These are phyloP conservation scores for Blastobotrys terrestris DNA, from an alignment of 805 yeast genomes.

Conservation along the genomic window DNA sequence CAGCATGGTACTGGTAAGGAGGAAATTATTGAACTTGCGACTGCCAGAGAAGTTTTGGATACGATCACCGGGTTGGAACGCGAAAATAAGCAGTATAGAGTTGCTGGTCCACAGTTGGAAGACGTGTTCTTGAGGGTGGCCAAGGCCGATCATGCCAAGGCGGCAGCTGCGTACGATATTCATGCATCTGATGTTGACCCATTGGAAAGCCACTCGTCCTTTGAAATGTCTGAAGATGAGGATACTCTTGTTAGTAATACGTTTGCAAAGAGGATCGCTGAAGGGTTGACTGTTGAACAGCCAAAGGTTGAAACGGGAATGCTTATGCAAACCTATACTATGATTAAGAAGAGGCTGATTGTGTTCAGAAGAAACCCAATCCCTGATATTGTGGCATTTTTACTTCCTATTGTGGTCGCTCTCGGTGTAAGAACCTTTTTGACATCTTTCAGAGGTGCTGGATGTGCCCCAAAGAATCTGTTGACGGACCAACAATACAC, in stretches of 20 bases:
- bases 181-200: neutral
- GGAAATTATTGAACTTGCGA: constrained; percentile 18
- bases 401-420: constrained; percentile 30
- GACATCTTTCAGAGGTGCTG: constrained; percentile 15
- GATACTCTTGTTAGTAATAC: neutral
- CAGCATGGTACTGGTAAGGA: constrained; percentile 26
- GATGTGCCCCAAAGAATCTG: constrained; percentile 14
- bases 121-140: constrained; percentile 30
- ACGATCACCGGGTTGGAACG: constrained; percentile 20
- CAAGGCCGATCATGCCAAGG: constrained; percentile 20
- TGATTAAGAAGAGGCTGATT: constrained; percentile 27
- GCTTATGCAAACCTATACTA: constrained; percentile 23
- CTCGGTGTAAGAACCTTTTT: constrained; percentile 21
- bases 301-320: neutral
- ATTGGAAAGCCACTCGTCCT: neutral
- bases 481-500: constrained; percentile 14
- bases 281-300: neutral
- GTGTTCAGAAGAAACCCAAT: constrained; percentile 27
- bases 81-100: constrained; percentile 21
- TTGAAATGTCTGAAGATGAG: constrained; percentile 3
- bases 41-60: constrained; percentile 23
- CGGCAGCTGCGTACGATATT: constrained; percentile 5
- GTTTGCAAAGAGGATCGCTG: neutral
- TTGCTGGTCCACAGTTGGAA: constrained; percentile 33
- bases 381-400: constrained; percentile 23